These are phyloP conservation scores for Penstemon davidsonii DNA, from an alignment of 257 asterid genomes.

Conservation along the genomic window DNA sequence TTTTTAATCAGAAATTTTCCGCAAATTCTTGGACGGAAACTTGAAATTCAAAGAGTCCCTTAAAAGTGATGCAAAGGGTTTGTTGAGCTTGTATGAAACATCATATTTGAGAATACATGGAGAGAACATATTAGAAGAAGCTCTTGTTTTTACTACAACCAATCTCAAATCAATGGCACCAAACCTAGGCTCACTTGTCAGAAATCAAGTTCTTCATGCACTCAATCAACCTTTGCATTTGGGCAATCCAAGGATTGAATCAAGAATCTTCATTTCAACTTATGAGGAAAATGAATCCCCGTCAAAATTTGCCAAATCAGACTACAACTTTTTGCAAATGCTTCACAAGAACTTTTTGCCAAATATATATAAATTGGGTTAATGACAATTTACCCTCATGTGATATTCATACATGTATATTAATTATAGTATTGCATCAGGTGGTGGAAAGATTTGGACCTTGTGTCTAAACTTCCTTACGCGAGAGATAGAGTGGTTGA, in stretches of 20 bases:
- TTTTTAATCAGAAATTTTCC: conserved; percentile 15
- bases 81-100: background rate
- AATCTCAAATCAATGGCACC: conserved; percentile 18
- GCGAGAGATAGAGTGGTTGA: conserved; percentile 30
- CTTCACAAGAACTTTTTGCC: conserved; percentile 24
- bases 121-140: conserved; percentile 24
- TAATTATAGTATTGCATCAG: background rate
- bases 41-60: conserved; percentile 9
- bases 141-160: conserved; percentile 20
- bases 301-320: conserved; percentile 26
- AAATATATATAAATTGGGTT: background rate
- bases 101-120: background rate
- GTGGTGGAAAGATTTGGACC: conserved; percentile 31
- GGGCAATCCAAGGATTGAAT: conserved; percentile 24
- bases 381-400: background rate
- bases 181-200: conserved; percentile 7
- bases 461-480: conserved; percentile 22
- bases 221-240: conserved; percentile 18
- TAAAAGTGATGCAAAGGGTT: conserved; percentile 13
- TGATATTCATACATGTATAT: background rate
- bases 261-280: conserved; percentile 12
- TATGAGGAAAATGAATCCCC: conserved; percentile 26
- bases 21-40: conserved; percentile 9
- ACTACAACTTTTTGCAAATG: conserved; percentile 21
- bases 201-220: conserved; percentile 21